Conservation (phyloP, 1,284 basidiomycete genomes). For the Mycosarcoma maydis region DNA sequence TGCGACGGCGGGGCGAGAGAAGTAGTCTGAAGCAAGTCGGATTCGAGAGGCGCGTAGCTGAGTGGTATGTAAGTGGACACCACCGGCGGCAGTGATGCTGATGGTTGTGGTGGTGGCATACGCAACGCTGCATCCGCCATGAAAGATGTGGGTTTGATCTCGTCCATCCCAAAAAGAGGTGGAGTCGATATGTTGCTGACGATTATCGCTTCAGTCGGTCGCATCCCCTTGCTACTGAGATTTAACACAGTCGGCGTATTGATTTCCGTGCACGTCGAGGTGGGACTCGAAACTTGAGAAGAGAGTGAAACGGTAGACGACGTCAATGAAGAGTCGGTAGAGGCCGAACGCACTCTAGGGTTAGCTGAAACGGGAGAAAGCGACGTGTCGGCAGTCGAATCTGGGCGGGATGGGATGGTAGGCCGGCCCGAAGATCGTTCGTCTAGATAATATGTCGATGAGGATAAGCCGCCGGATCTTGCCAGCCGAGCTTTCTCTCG, state of each 20-base stretch:
- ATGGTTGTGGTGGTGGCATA: slow-evolving; percentile 1
- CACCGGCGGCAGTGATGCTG: too few relatives aligned
- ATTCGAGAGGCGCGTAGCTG: slow-evolving; percentile 7
- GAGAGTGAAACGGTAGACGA: slow-evolving; percentile 15
- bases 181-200: background rate
- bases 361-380: background rate
- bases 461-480: slow-evolving; percentile 6
- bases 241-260: slow-evolving; percentile 19
- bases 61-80: too few relatives aligned
- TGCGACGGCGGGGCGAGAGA: background rate
- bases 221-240: slow-evolving; percentile 2
- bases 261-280: slow-evolving; percentile 25
- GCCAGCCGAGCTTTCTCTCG: slow-evolving; percentile 39
- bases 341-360: slow-evolving; percentile 15
- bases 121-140: background rate
- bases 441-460: slow-evolving; percentile 6
- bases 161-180: background rate
- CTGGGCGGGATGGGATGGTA: slow-evolving; percentile 12
- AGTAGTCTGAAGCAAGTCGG: background rate
- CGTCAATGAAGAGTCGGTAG: slow-evolving; percentile 16
- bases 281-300: slow-evolving; percentile 27
- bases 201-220: background rate
- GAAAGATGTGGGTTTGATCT: background rate
- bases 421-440: slow-evolving; percentile 5
- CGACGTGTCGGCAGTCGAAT: slow-evolving; percentile 6